Evolutionary conservation across 2,329 filamentous ascomycete genomes (phyloP), one percentile per base, ranked within the genome.

Genomic region (Clarireedia sp.): DNA sequence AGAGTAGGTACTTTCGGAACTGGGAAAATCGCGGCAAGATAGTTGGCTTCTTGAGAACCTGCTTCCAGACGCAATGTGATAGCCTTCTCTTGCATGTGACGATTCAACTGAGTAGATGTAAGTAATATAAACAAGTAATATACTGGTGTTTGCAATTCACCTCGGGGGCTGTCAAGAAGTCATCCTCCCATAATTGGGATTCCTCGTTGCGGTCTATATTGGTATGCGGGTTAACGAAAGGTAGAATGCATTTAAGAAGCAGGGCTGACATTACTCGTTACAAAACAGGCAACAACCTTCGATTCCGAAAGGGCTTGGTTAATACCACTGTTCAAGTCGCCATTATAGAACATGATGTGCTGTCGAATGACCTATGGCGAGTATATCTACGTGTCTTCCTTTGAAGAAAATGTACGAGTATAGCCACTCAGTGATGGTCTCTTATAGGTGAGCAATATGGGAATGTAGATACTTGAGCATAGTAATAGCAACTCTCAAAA

Each of bases 211-310:
- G 81, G 69, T 95, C 89, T 90, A 64, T 24, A 33, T 33, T 10
- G 29, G 9, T 12, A 33, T 3, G 29, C 29, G 12, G 29, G 29
- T 33, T 14, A 33, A 33, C 12, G 9, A 33, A 33, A 33, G 12
- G 29, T 33, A 33, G 29, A 10, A 33, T 33, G 29, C 29, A 33
- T 33, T 33, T 10, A 5, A 24, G 24, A 44, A 38, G 37, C 24
- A 16, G 17, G 43, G 36, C 17, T 21, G n/a, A 40, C 55, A 41
- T 29, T 58, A 90, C 89, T 86, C 66, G 83, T 82, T 33, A 96
- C 85, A 70, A 96, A 95, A 72, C 90, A 95, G 29, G 88, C 80
- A 0, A 96, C 87, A 17, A 87, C 78, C 71, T 92, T 95, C 57
- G 81, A 75, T 69, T 91, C 77, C 58, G 82, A 79, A 6, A 96